Base-by-base conservation (phyloP, 1,284 basidiomycete genomes). In the Boletus smithii region DNA sequence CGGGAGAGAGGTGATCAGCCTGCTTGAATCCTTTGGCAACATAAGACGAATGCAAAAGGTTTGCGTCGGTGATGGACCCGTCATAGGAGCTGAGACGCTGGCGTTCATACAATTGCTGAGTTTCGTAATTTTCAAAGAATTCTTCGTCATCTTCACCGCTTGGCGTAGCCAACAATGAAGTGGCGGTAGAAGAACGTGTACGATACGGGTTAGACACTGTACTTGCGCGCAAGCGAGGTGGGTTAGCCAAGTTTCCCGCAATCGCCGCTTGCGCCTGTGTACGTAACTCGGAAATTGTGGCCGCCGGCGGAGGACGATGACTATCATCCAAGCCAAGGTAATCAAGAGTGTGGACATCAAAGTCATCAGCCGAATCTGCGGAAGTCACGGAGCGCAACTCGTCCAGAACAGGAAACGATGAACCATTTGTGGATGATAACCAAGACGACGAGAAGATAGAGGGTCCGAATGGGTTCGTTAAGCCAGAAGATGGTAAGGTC, bases 271-370 rank as follows among this genome's bases (percentile, higher is more conserved):
- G 91, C 34, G 88, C 87, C 66, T 92, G 91, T 55, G 80, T 88
- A 55, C 88, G 83, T 50, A 92, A 73, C 68, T 92, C 91, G 14
- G 88, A 82, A 53, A 92, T 82, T 42, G 88, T 91, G 9, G 88
- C 91, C 4, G 88, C 88, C 2, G 83, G 82, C 10, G 83, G 65
- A 50, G 77, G 79, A 46, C 79, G 76, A 55, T 76, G 75, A 48
- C 70, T 73, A 53, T 91, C 89, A 58, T 94, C 94, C 56, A 97
- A 77, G 37, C 94, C 94, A 44, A 97, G 86, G 66, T 97, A 97
- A 68, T 95, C 93, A 53, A 97, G 79, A 22, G 94, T 97, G 61
- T 92, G 88, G 42, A 94, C 89, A 62, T 93, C 89, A 66, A 91
- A 90, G 48, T 94, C 89, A 52, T 95, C 92, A 17, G 78, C 76